phyloP scores from a whole-genome alignment of 768 basidiomycete genomes.

The Cantharellus anzutake region DNA sequence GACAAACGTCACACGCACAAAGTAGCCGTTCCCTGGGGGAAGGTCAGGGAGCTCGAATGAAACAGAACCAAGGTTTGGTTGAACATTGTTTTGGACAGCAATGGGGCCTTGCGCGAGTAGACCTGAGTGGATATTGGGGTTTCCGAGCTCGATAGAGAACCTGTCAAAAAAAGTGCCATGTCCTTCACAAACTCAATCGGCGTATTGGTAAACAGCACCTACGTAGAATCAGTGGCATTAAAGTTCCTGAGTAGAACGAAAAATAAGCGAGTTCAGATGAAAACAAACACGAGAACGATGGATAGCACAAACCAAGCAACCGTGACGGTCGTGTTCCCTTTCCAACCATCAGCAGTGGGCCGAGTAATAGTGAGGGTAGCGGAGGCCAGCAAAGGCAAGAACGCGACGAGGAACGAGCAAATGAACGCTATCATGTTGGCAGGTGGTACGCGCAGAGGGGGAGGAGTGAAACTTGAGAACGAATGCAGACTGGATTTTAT shows the following conservation, averaged over 20 bases:
- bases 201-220: background rate
- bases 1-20: background rate
- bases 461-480: too few species aligned
- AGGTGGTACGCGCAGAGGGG: too few species aligned
- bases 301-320: background rate
- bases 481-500: too few species aligned
- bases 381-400: background rate
- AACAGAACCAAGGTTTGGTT: background rate
- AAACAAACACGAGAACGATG: background rate
- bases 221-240: background rate
- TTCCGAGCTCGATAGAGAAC: background rate
- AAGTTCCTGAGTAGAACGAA: background rate
- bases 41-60: background rate
- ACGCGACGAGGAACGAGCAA: background rate
- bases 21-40: background rate
- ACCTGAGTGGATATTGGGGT: background rate
- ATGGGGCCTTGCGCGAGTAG: constrained; percentile 1
- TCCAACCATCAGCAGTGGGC: background rate
- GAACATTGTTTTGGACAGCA: background rate
- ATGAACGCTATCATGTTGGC: too few species aligned
- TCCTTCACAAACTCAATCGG: background rate
- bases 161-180: background rate
- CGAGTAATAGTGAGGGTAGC: background rate
- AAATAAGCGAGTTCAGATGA: background rate
- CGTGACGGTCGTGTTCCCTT: background rate